Conservation (phyloP, 129 eudicot genomes). For the sunflower (Helianthus annuus) region HanXRQr2.0-SUNRISE NC_035443.2:24675093-24675592, state of each 20-base stretch:
- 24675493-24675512: too few species aligned
- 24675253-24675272: constrained; percentile 31
- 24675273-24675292: constrained; percentile 36
- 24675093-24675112: not conserved
- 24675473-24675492: not conserved
- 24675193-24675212: constrained; percentile 58
- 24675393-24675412: too few species aligned
- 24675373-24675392: too few species aligned
- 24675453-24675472: not conserved
- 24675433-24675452: not conserved
- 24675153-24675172: constrained; percentile 29
- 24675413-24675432: not conserved
- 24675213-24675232: constrained; percentile 56
- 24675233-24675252: constrained; percentile 42
- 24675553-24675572: too few species aligned
- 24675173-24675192: constrained; percentile 54
- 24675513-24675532: too few species aligned
- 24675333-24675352: not conserved
- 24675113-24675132: not conserved
- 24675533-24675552: too few species aligned
- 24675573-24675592: too few species aligned
- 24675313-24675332: not conserved
- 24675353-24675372: not conserved
- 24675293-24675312: not conserved
- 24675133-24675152: not conserved